Percentiles rank a stretch among this genome's conserved stretches.
These are phyloP conservation scores for Pichia ethanolica DNA, from an alignment of 805 yeast species.

Conservation along the genomic window DNA sequence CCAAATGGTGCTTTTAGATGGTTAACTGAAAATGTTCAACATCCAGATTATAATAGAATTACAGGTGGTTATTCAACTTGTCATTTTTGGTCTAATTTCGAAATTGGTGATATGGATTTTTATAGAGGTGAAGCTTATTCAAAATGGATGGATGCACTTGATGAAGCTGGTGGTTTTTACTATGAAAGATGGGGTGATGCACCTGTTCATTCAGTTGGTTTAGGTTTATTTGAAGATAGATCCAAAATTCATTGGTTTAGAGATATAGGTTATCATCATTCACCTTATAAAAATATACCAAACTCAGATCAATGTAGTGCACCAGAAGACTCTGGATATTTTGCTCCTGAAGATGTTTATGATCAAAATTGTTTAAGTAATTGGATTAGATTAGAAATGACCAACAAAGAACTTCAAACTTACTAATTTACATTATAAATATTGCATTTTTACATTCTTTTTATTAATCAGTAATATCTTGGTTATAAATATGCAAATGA, in stretches of 20 bases:
- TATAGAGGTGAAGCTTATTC: constrained; percentile 64
- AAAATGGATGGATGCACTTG: constrained; percentile 58
- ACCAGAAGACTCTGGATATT: constrained; percentile 28
- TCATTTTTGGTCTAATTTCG: constrained; percentile 89
- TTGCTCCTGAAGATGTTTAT: constrained; percentile 28
- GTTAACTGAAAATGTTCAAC: constrained; percentile 45
- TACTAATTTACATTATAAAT: background rate
- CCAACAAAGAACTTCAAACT: constrained; percentile 27
- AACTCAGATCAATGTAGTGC: constrained; percentile 41
- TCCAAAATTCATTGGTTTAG: constrained; percentile 76
- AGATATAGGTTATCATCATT: constrained; percentile 72
- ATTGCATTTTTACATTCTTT: too few relatives aligned
- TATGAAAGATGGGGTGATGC: constrained; percentile 95
- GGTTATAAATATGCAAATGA: too few relatives aligned
- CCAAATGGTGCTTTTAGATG: constrained; percentile 52
- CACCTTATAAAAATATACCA: constrained; percentile 80
- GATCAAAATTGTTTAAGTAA: constrained; percentile 29
- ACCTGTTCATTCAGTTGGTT: constrained; percentile 76
- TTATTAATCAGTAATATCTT: too few relatives aligned
- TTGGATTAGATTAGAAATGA: constrained; percentile 32
- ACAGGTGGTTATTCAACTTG: constrained; percentile 50
- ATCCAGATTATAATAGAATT: constrained; percentile 34
- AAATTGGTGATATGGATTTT: constrained; percentile 78
- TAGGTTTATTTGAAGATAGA: constrained; percentile 66
- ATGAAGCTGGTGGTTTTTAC: constrained; percentile 72